These are phyloP conservation scores for Microstroma glucosiphilum DNA, from an alignment of 1,284 basidiomycete genomes.

Conservation along the genomic window DNA sequence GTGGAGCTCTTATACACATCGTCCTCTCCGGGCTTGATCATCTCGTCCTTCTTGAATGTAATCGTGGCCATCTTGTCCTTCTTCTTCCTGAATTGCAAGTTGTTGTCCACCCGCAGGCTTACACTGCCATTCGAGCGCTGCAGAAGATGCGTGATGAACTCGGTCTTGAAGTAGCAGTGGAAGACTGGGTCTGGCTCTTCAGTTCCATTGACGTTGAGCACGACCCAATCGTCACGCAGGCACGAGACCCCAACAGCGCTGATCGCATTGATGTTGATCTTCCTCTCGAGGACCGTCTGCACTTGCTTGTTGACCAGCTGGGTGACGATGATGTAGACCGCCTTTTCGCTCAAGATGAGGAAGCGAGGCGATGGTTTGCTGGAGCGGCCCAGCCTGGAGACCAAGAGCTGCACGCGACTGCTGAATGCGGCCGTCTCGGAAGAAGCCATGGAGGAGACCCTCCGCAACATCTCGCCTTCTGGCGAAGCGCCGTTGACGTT, in stretches of 20 bases:
- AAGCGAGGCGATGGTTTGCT: conserved; percentile 88
- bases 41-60: conserved; percentile 83
- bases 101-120: conserved; percentile 55
- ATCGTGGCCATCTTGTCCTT: conserved; percentile 89
- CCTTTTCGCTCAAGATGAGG: conserved; percentile 80
- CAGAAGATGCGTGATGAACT: conserved; percentile 75
- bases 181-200: conserved; percentile 89
- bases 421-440: conserved; percentile 62
- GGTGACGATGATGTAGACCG: conserved; percentile 74
- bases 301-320: conserved; percentile 57
- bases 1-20: conserved; percentile 91
- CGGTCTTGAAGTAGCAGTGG: conserved; percentile 91
- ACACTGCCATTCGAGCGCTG: conserved; percentile 73
- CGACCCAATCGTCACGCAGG: conserved; percentile 81
- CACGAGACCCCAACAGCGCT: conserved; percentile 77
- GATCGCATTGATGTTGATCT: conserved; percentile 81
- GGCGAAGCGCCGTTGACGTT: conserved; percentile 64
- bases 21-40: conserved; percentile 60
- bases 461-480: conserved; percentile 71
- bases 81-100: conserved; percentile 74
- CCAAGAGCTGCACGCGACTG: conserved; percentile 72
- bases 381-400: conserved; percentile 79
- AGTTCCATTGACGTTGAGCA: conserved; percentile 63
- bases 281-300: conserved; percentile 69
- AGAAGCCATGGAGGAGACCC: conserved; percentile 62